Conservation (phyloP, 2,329 filamentous ascomycete genomes). For the Colletotrichum cereale region DNA sequence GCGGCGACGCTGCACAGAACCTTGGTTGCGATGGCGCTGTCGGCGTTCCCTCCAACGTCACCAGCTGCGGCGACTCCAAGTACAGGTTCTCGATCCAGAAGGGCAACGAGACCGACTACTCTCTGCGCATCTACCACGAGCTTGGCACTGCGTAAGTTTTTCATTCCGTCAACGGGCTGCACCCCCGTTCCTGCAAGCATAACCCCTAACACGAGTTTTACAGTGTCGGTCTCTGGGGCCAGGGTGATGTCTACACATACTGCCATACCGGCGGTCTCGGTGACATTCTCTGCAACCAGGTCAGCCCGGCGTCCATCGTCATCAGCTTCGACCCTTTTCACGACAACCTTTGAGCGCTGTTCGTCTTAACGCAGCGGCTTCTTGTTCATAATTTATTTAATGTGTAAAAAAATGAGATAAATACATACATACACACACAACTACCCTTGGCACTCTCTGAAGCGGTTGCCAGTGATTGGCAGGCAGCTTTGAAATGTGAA, state of each 20-base stretch:
- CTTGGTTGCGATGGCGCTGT: conserved; percentile 38
- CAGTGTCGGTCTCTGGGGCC: conserved; percentile 42
- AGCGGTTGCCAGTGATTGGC: fast-evolving
- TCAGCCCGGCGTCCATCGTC: conserved; percentile 40
- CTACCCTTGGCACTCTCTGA: not conserved
- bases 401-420: not conserved
- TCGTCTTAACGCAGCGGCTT: fast-evolving
- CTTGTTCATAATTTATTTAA: not conserved
- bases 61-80: conserved; percentile 46
- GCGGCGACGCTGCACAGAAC: conserved; percentile 40
- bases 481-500: not conserved
- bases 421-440: no score
- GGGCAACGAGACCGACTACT: conserved; percentile 40
- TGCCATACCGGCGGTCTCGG: conserved; percentile 42
- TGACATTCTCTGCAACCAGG: conserved; percentile 42
- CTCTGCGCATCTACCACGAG: conserved; percentile 45
- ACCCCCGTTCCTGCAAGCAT: not conserved
- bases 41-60: conserved; percentile 42
- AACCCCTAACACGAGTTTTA: not conserved
- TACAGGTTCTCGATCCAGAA: conserved; percentile 47
- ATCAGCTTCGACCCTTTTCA: conserved; percentile 35
- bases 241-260: conserved; percentile 41
- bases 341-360: conserved; percentile 11
- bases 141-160: conserved; percentile 43
- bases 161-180: not conserved